Evolutionary conservation across 441 rosid genomes (phyloP).

Genomic region (Gossypium lobatum): DNA sequence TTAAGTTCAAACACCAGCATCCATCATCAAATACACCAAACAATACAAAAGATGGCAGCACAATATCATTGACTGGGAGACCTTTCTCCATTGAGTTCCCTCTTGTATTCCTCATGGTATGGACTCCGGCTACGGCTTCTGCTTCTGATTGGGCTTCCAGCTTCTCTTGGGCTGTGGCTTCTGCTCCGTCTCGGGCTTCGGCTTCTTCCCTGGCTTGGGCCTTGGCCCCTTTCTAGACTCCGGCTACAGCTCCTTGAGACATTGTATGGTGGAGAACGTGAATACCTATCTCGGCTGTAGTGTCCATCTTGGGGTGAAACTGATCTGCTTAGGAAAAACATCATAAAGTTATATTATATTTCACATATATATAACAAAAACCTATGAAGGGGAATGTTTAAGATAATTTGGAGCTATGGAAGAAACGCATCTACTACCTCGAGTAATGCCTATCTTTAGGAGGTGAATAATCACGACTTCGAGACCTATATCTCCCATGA

Average conservation of each 20-base stretch:
- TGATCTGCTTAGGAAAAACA: conserved; percentile 42
- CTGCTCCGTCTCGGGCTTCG: conserved; percentile 32
- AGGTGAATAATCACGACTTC: conserved; percentile 61
- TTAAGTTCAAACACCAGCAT: background rate
- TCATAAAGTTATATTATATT: background rate
- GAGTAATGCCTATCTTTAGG: conserved; percentile 52
- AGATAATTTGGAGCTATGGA: background rate
- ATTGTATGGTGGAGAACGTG: conserved; percentile 53
- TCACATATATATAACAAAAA: background rate
- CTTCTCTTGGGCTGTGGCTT: conserved; percentile 36
- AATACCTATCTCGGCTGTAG: conserved; percentile 57
- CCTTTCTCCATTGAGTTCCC: conserved; percentile 47
- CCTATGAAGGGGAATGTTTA: background rate
- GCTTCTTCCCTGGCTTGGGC: conserved; percentile 29
- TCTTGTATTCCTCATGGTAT: conserved; percentile 30
- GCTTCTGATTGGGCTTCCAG: conserved; percentile 19
- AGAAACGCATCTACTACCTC: conserved; percentile 29
- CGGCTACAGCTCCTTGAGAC: conserved; percentile 60
- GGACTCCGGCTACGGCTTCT: conserved; percentile 42
- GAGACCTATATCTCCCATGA: conserved; percentile 61
- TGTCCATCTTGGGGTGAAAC: conserved; percentile 62
- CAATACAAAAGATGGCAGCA: background rate
- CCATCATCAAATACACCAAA: conserved; percentile 1
- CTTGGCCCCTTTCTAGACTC: conserved; percentile 40
- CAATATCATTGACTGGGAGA: conserved; percentile 61